Evolutionary conservation across 257 asterid genomes (phyloP).

Genomic region (Rhazya stricta): DNA sequence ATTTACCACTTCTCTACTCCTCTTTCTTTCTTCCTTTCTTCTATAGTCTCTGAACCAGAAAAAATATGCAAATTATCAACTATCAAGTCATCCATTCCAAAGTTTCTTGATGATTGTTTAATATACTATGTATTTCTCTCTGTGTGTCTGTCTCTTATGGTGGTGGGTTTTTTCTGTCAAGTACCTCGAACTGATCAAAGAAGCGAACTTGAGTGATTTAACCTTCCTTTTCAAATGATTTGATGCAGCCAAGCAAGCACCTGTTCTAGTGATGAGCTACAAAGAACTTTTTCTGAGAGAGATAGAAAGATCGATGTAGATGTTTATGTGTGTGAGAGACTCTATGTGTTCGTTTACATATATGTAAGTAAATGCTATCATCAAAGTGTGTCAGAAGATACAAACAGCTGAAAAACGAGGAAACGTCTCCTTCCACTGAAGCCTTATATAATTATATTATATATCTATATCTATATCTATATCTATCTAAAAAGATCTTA

Average conservation of each 20-base stretch:
- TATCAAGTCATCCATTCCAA: neutral
- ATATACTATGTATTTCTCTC: neutral
- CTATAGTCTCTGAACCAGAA: neutral
- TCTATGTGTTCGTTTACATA: slow-evolving; percentile 21
- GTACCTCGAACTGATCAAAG: slow-evolving; percentile 8
- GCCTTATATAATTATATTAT: neutral
- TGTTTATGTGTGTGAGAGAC: slow-evolving; percentile 22
- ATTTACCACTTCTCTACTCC: slow-evolving; percentile 4
- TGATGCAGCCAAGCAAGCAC: slow-evolving; percentile 36
- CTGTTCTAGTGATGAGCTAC: slow-evolving; percentile 28
- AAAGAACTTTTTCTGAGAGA: slow-evolving; percentile 41
- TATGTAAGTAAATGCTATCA: slow-evolving; percentile 40
- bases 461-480: neutral
- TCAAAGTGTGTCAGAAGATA: slow-evolving; percentile 66
- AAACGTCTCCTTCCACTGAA: slow-evolving; percentile 72
- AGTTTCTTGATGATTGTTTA: neutral
- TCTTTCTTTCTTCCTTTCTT: slow-evolving; percentile 2
- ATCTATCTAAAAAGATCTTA: slow-evolving; percentile 4
- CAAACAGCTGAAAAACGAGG: slow-evolving; percentile 82
- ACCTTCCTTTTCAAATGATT: slow-evolving; percentile 56
- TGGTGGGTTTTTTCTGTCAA: neutral
- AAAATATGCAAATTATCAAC: neutral
- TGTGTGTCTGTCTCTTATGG: neutral
- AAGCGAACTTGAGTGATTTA: slow-evolving; percentile 36
- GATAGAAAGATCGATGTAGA: slow-evolving; percentile 35